phyloP scores from a whole-genome alignment of 345 rosid genomes.

The Citrus australasica region DNA sequence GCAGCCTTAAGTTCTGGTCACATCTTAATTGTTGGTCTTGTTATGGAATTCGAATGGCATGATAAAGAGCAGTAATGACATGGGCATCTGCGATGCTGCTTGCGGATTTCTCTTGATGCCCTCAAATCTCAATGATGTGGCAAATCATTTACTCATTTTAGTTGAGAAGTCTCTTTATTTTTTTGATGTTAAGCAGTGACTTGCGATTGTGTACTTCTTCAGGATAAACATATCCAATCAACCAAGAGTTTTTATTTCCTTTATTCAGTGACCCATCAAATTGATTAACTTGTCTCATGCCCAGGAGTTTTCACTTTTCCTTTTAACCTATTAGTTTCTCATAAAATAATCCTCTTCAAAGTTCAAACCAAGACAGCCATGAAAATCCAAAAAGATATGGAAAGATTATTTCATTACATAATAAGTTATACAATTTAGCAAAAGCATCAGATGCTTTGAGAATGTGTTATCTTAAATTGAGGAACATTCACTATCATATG shows the following conservation, averaged over 20 bases:
- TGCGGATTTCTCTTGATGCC: not conserved
- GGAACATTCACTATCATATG: not conserved
- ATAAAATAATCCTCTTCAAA: not conserved
- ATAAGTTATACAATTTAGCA: not conserved
- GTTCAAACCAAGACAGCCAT: not conserved
- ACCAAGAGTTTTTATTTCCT: not conserved
- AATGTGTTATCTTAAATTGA: not conserved
- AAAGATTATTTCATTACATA: not conserved
- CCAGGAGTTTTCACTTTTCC: not conserved
- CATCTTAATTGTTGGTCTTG: constrained; percentile 7
- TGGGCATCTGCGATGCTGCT: not conserved
- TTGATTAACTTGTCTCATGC: not conserved
- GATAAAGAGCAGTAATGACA: constrained; percentile 4
- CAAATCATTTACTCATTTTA: not conserved
- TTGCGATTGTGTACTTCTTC: too few species aligned
- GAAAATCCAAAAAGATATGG: not conserved
- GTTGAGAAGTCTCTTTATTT: not conserved
- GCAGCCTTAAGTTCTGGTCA: constrained; percentile 7
- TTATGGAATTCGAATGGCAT: not conserved
- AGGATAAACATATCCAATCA: not conserved
- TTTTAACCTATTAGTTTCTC: not conserved
- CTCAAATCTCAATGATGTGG: not conserved
- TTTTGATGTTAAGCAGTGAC: not conserved
- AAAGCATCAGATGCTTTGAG: not conserved
- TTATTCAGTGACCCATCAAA: not conserved